Conservation (phyloP, 768 basidiomycete genomes). For the Lentinula detonsa region DNA sequence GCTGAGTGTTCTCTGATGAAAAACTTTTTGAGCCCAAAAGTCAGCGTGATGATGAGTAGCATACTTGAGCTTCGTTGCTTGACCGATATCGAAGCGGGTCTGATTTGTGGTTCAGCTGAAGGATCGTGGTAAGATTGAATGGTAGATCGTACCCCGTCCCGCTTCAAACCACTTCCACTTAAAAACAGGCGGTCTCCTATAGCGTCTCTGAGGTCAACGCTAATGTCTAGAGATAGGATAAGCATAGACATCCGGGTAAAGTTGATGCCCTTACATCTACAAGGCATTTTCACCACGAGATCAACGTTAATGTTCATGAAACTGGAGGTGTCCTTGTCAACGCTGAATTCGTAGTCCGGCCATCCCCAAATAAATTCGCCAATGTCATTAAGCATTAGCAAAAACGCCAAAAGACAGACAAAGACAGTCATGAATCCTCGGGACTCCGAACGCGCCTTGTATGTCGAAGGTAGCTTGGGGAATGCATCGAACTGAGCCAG, state of each 20-base stretch:
- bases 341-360: constrained; percentile 84
- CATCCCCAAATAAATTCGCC: constrained; percentile 93
- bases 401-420: constrained; percentile 55
- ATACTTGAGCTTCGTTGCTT: constrained; percentile 68
- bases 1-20: constrained; percentile 52
- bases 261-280: constrained; percentile 61
- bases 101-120: constrained; percentile 17
- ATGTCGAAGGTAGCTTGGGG: constrained; percentile 76
- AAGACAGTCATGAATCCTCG: constrained; percentile 79
- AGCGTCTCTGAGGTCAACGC: constrained; percentile 86
- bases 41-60: constrained; percentile 7
- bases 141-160: constrained; percentile 67
- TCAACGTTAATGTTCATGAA: constrained; percentile 88
- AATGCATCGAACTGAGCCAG: constrained; percentile 81
- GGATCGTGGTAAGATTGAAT: neutral
- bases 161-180: constrained; percentile 63
- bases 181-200: constrained; percentile 90
- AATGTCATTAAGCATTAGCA: constrained; percentile 83
- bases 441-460: constrained; percentile 72
- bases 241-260: neutral
- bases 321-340: constrained; percentile 58
- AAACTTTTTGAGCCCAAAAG: constrained; percentile 1
- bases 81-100: constrained; percentile 77
- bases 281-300: constrained; percentile 89
- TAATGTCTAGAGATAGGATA: constrained; percentile 50